Conservation (phyloP, 176 grass and related monocot species). For the Rhipidocladum racemiflorum region DNA sequence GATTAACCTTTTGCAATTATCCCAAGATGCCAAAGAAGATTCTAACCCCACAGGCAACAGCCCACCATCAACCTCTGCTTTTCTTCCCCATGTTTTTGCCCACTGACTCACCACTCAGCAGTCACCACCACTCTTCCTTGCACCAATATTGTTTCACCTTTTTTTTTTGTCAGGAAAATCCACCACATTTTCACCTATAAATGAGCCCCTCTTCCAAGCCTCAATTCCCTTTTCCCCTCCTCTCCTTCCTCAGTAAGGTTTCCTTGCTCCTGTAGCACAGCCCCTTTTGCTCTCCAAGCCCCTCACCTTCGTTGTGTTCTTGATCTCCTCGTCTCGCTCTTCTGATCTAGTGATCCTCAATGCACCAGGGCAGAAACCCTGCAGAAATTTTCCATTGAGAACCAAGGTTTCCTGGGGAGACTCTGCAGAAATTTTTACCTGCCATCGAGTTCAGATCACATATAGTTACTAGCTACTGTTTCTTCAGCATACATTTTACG, state of each 20-base stretch:
- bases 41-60: neutral
- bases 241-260: constrained; percentile 32
- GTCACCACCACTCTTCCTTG: neutral
- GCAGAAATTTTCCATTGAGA: neutral
- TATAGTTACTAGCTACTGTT: neutral
- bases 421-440: neutral
- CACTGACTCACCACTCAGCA: neutral
- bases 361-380: neutral
- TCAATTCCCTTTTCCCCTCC: constrained; percentile 68
- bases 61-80: constrained; percentile 15
- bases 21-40: constrained; percentile 33
- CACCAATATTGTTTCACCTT: neutral
- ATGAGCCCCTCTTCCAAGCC: constrained; percentile 42
- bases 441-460: neutral
- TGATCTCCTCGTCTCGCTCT: neutral
- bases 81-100: constrained; percentile 32
- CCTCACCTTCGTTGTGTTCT: neutral
- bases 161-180: neutral
- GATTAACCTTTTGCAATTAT: neutral
- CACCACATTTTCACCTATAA: constrained; percentile 49
- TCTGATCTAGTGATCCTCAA: neutral
- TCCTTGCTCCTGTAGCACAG: neutral
- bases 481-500: neutral
- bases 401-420: constrained; percentile 6
- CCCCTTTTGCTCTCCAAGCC: neutral